These are phyloP conservation scores for Phytophthora foliorum DNA, from an alignment of 352 stramenopile species.

Conservation along the genomic window DNA sequence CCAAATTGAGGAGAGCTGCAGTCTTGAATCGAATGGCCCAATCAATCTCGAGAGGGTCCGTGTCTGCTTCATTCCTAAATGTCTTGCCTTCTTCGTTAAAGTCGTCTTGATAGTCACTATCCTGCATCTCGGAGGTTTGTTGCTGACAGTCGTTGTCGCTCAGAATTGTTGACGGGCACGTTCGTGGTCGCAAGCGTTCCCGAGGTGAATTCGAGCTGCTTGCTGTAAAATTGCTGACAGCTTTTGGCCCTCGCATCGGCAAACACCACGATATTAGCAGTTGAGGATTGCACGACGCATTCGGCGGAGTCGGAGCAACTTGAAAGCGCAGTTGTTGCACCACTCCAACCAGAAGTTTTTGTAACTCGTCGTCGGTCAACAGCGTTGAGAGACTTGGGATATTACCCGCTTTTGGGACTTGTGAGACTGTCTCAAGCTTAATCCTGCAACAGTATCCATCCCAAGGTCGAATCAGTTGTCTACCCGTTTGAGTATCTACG, in stretches of 20 bases:
- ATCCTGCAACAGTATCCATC: constrained; percentile 49
- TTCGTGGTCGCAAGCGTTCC: constrained; percentile 44
- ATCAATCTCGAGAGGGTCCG: constrained; percentile 16
- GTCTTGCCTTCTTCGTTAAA: constrained; percentile 11
- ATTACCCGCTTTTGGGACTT: constrained; percentile 55
- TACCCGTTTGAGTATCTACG: neutral
- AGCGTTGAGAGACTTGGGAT: constrained; percentile 73
- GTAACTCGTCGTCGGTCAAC: constrained; percentile 68
- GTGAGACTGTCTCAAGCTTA: constrained; percentile 75
- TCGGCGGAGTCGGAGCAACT: constrained; percentile 21
- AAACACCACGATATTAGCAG: constrained; percentile 32
- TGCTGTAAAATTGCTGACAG: constrained; percentile 1
- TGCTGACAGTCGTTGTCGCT: constrained; percentile 39
- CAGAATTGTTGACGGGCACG: constrained; percentile 61
- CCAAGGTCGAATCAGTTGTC: constrained; percentile 3
- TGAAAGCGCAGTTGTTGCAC: constrained; percentile 66
- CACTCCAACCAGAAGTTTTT: constrained; percentile 66
- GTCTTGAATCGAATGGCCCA: constrained; percentile 30
- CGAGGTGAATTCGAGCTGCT: constrained; percentile 11
- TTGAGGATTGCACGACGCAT: constrained; percentile 6
- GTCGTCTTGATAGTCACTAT: constrained; percentile 24
- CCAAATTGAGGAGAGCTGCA: constrained; percentile 24
- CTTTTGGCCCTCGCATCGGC: constrained; percentile 4
- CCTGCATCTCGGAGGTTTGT: constrained; percentile 15
- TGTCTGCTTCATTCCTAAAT: constrained; percentile 19